phyloP scores from a whole-genome alignment of 148 eudicot genomes.

The Rhododendron ferrugineum region DNA sequence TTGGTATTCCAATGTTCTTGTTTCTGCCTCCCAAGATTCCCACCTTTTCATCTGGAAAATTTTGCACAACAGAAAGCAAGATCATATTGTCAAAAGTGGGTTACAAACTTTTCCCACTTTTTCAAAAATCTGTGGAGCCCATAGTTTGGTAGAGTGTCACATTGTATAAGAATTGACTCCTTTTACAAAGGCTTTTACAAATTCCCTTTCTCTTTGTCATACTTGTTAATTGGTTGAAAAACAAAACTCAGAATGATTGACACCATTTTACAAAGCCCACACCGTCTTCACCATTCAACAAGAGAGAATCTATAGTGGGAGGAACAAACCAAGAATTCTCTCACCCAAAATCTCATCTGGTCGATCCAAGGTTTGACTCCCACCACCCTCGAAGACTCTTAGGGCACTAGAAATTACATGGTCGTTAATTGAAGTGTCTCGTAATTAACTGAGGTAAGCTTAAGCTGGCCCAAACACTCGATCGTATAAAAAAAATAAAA shows the following conservation, averaged over 20 bases:
- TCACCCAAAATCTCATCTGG: no score
- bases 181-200: neutral
- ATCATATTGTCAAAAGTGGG: neutral
- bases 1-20: constrained; percentile 37
- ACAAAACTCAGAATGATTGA: neutral
- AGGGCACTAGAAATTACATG: neutral
- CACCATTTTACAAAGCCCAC: neutral
- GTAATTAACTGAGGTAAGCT: neutral
- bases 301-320: neutral
- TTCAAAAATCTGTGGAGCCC: neutral
- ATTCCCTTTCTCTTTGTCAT: neutral
- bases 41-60: constrained; percentile 37
- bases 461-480: fast-evolving
- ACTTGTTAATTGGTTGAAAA: neutral
- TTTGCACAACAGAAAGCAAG: neutral
- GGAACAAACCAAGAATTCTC: no score
- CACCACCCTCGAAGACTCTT: neutral
- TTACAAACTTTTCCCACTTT: neutral
- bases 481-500: neutral
- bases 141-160: neutral
- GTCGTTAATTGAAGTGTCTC: no score
- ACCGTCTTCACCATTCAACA: neutral
- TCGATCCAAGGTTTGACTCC: neutral
- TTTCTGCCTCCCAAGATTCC: constrained; percentile 47
- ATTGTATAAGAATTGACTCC: neutral